Base-by-base conservation (phyloP, 768 basidiomycete genomes). In the Jaapia argillacea region DNA sequence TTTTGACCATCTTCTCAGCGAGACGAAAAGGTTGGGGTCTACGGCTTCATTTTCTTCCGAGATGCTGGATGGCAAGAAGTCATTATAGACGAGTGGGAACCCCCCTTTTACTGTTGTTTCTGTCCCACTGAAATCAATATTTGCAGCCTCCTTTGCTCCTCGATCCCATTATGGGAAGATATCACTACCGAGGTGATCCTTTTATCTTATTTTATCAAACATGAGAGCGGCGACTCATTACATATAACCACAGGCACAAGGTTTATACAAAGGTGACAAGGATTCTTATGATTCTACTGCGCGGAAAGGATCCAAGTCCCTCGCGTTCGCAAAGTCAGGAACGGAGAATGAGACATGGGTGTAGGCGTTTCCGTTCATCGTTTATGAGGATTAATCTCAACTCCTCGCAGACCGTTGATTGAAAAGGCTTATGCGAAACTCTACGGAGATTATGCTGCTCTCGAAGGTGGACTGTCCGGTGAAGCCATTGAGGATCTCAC, bases 371-470 rank as follows among this genome's bases (percentile, higher is more conserved):
- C 16, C 28, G 14, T 38, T 16, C 22, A n/a, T 21, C 24, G 26
- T 26, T 40, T 16, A 27, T 22, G 4, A 26, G 13, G 25, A 27
- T 6, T n/a, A 12, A 10, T 24, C 36, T 23, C 13, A 13, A 16
- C 10, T 10, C 21, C 37, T 21, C 7, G 7, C 35, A 57, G 56
- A 1, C 69, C 75, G 2, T 54, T 78, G 2, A 61, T 76, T 20
- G 76, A 77, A 51, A 79, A 79, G 50, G 75, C 75, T 3, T 78
- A 70, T 43, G 76, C 75, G 0, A 78, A 78, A 48, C 53, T 75
- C 2, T 72, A 78, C 47, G 75, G 74, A 2, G 69, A 70, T 45
- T 77, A 72, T 53, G 60, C 63, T 0, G 61, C 67, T 1, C 49
- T 77, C 26, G 45, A 51, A 22, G 64, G 65, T 20, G 75, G 74